Evolutionary conservation across 495 filamentous ascomycete genomes (phyloP).

Genomic region (Xylaria scruposa): DNA sequence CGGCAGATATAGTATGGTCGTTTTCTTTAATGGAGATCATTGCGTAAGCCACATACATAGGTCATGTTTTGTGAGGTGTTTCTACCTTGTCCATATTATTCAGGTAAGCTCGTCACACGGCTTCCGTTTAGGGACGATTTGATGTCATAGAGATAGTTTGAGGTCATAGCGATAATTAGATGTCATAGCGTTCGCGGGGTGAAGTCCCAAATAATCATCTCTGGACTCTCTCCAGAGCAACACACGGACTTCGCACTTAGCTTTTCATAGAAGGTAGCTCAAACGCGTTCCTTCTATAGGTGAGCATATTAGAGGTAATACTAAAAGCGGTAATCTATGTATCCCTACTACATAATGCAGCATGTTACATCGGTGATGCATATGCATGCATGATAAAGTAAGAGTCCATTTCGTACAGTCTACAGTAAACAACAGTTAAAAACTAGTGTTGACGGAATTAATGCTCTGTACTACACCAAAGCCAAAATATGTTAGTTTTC

Average conservation of each 20-base stretch:
- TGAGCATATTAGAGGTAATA: slow-evolving; percentile 3
- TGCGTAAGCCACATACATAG: neutral
- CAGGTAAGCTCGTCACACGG: neutral
- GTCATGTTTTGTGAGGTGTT: neutral
- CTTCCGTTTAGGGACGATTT: neutral
- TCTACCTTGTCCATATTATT: neutral
- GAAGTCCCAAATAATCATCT: neutral
- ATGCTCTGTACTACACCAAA: neutral
- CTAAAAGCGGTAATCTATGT: neutral
- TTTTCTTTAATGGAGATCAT: neutral
- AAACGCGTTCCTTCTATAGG: neutral
- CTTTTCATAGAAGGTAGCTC: neutral
- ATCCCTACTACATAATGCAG: neutral
- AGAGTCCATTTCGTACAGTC: neutral
- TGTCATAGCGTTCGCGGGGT: neutral
- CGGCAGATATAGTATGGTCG: neutral
- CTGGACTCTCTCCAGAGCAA: neutral
- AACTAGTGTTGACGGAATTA: neutral
- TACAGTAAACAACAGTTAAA: neutral
- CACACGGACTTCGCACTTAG: neutral
- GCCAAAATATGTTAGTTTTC: neutral
- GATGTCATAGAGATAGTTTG: neutral
- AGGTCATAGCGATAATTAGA: too few species aligned
- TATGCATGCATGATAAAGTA: slow-evolving; percentile 1
- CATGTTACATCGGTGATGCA: neutral